A percentile compares a stretch with the other conserved stretches of the same genome.
Conservation (phyloP, 208 protist species). For the Acanthamoeba lugdunensis region DNA sequence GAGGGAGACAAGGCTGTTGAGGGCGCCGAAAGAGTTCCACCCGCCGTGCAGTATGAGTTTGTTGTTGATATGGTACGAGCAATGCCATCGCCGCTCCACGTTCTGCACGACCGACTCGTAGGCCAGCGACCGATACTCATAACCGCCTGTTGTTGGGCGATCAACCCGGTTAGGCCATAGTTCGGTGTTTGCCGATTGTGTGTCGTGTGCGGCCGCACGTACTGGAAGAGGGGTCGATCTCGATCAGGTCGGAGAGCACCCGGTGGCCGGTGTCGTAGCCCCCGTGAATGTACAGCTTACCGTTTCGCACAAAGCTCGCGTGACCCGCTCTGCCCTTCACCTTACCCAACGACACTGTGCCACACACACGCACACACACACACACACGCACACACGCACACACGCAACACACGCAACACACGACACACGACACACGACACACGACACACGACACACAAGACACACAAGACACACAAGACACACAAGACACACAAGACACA, state of each 20-base stretch:
- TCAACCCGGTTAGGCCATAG: not conserved
- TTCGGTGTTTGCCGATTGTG: not conserved
- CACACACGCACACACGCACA: too few relatives aligned
- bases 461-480: too few relatives aligned
- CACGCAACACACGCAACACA: too few relatives aligned
- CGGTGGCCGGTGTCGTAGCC: slow-evolving; percentile 29
- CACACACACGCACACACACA: not conserved
- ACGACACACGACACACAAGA: too few relatives aligned
- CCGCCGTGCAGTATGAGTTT: slow-evolving; percentile 58
- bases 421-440: too few relatives aligned
- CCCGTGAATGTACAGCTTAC: slow-evolving; percentile 67
- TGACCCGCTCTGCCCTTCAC: slow-evolving; percentile 56
- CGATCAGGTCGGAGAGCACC: slow-evolving; percentile 31
- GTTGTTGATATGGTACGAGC: not conserved
- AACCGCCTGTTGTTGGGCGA: not conserved
- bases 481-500: too few relatives aligned
- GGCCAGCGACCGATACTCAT: not conserved
- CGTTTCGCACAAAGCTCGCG: not conserved
- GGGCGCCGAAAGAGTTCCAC: slow-evolving; percentile 16
- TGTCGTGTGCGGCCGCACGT: not conserved
- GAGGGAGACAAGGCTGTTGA: not conserved
- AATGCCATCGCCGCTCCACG: slow-evolving; percentile 67
- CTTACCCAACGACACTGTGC: slow-evolving; percentile 7
- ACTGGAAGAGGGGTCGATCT: slow-evolving; percentile 57
- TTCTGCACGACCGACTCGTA: slow-evolving; percentile 35